Percentiles rank a stretch among this genome's conserved stretches.
phyloP scores from a whole-genome alignment of 192 early-diverging fungal genomes.

The Podila minutissima region DNA sequence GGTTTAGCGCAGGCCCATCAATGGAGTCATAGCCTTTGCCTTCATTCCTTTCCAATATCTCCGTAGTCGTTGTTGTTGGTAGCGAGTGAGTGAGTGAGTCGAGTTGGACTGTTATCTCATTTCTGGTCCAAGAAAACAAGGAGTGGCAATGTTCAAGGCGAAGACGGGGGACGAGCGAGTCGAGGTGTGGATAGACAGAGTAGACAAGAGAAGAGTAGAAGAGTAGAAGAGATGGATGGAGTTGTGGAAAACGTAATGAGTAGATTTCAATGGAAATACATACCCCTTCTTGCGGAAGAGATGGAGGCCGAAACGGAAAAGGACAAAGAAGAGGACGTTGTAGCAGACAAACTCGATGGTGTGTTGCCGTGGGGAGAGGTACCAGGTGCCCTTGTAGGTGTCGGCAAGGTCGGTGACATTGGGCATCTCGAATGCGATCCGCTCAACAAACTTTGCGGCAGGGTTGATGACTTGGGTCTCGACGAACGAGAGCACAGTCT shows the following conservation, averaged over 20 bases:
- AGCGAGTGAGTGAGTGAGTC: no score
- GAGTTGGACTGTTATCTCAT: no score
- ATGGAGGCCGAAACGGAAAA: conserved; percentile 29
- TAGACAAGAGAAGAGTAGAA: no score
- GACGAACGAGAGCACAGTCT: conserved; percentile 21
- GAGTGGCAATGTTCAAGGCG: no score
- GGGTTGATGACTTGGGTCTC: conserved; percentile 33
- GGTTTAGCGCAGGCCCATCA: no score
- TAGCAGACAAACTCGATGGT: conserved; percentile 54
- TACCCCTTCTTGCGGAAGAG: conserved; percentile 51
- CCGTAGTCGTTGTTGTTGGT: no score
- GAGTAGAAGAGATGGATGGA: no score
- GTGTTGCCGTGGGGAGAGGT: conserved; percentile 45
- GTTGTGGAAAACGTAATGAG: background rate
- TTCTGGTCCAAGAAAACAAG: no score
- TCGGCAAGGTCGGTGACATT: conserved; percentile 44
- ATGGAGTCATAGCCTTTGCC: no score
- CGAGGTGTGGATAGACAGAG: no score
- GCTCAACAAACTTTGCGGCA: conserved; percentile 40
- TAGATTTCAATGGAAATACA: background rate
- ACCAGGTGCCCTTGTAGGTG: conserved; percentile 53
- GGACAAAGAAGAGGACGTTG: conserved; percentile 45
- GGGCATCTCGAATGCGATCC: conserved; percentile 40
- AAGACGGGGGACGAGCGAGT: no score
- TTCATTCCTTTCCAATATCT: no score